A percentile compares a stretch with the other conserved stretches of the same genome.
These are phyloP conservation scores for Fragosphaeria purpurea DNA, from an alignment of 2,329 filamentous ascomycete species.

Conservation along the genomic window DNA sequence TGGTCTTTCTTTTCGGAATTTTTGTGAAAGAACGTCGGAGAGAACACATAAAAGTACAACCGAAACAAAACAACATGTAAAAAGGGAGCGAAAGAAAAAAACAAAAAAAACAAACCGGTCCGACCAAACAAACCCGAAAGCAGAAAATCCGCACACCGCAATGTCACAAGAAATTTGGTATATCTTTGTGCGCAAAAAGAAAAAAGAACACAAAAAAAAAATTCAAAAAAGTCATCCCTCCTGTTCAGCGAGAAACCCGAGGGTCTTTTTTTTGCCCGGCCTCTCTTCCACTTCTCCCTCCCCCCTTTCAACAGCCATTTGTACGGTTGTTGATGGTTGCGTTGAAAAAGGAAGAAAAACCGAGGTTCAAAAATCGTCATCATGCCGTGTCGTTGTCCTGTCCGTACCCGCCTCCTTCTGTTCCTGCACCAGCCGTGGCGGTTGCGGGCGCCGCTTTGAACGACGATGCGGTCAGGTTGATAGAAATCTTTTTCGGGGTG, in stretches of 20 bases:
- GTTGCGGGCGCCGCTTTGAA: slow-evolving; percentile 6
- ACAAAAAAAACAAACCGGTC: background rate
- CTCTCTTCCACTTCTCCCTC: too few species aligned
- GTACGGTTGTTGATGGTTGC: too few species aligned
- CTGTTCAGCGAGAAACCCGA: background rate
- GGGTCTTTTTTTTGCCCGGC: too few species aligned
- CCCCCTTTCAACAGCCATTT: too few species aligned
- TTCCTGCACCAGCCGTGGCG: background rate
- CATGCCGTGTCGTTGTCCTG: slow-evolving; percentile 8
- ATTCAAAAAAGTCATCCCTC: background rate
- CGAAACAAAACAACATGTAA: background rate
- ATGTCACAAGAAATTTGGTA: too few species aligned
- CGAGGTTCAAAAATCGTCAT: background rate
- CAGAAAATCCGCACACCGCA: too few species aligned
- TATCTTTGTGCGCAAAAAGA: too few species aligned
- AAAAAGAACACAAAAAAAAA: background rate
- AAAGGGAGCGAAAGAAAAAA: background rate
- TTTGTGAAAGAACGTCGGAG: too few species aligned
- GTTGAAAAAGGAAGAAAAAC: background rate
- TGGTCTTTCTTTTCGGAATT: too few species aligned
- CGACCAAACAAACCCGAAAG: too few species aligned
- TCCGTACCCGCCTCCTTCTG: slow-evolving; percentile 1
- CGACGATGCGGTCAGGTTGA: slow-evolving; percentile 11
- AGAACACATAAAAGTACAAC: background rate
- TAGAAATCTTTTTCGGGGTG: slow-evolving; percentile 9